Percentiles rank a stretch among this genome's conserved stretches.
Conservation (phyloP, 257 asterid species). For the Solanum peruvianum region DNA sequence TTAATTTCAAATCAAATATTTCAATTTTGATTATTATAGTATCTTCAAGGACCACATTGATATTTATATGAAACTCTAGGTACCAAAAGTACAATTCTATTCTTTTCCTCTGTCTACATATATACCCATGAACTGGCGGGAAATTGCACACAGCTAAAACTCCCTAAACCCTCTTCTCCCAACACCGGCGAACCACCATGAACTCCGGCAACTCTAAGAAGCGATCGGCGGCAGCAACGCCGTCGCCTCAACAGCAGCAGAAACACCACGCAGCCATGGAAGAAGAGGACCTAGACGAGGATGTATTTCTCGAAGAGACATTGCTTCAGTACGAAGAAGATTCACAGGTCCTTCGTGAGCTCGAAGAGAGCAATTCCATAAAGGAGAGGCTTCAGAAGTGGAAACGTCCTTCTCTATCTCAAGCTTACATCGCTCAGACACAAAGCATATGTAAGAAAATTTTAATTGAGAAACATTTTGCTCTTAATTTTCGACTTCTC, state of each 20-base stretch:
- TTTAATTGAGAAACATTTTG: background rate
- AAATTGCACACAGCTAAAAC: background rate
- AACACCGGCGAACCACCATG: constrained; percentile 17
- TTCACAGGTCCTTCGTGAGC: constrained; percentile 29
- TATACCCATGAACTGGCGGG: constrained; percentile 3
- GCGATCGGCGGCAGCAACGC: constrained; percentile 43
- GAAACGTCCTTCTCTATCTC: constrained; percentile 66
- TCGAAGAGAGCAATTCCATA: constrained; percentile 39
- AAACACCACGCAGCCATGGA: constrained; percentile 56
- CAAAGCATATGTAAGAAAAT: constrained; percentile 45
- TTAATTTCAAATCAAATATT: background rate
- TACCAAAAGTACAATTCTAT: background rate
- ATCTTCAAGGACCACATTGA: background rate
- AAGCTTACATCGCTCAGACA: constrained; percentile 31
- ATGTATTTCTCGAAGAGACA: constrained; percentile 76
- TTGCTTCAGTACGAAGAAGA: constrained; percentile 67
- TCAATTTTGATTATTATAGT: background rate
- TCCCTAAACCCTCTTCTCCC: background rate
- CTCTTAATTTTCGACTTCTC: background rate
- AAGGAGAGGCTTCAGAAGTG: constrained; percentile 61
- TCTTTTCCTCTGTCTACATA: background rate
- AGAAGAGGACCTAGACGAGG: constrained; percentile 87
- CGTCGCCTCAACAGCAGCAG: constrained; percentile 40
- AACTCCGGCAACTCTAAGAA: constrained; percentile 42
- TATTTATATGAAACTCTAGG: background rate